Evolutionary conservation across 768 basidiomycete genomes (phyloP), one percentile per base, ranked within the genome.

Genomic region (Suillus brevipes): DNA sequence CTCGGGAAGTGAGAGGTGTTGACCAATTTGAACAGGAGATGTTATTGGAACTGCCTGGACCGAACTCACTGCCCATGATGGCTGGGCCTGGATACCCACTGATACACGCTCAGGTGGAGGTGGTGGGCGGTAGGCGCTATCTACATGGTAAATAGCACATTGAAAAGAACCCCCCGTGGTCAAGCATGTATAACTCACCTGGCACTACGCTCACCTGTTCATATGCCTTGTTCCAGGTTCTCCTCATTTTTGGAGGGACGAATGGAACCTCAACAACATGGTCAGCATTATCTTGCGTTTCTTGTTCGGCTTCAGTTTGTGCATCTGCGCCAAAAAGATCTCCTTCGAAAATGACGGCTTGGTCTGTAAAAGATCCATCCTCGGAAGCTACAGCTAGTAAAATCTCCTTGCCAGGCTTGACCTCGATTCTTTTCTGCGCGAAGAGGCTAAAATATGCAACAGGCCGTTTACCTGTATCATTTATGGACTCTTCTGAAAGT

Each of bases 391-490:
- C 78, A 7, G 87, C 82, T 62, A 91, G 80, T 56, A 89, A 79
- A 60, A 91, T 84, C 76, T 88, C 87, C 75, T 89, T 89, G 64
- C 89, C 89, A 14, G 88, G 85, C 71, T 84, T 89, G 69, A 89
- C 83, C 71, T 86, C 86, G 72, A 91, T 87, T 66, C 85, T 78
- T 78, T 91, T 91, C 69, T 84, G 82, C 4, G 89, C 87, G 72
- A 89, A 87, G 14, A 91, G 78, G 71, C 82, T 85, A 72, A 89
- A 91, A 73, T 83, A 84, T 45, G 84, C 81, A 63, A 83, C 71
- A 36, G 76, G 70, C 28, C 73, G 70, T 23, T 74, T 73, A n/a
- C 78, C 75, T 12, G 72, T 81, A 60, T 80, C 81, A 61, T 82
- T 82, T 62, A 70, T 74, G 12, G 83, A 77, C 68, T 83, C 80